These are phyloP conservation scores for Podila epigama DNA, from an alignment of 192 early-diverging fungal genomes.

Conservation along the genomic window DNA sequence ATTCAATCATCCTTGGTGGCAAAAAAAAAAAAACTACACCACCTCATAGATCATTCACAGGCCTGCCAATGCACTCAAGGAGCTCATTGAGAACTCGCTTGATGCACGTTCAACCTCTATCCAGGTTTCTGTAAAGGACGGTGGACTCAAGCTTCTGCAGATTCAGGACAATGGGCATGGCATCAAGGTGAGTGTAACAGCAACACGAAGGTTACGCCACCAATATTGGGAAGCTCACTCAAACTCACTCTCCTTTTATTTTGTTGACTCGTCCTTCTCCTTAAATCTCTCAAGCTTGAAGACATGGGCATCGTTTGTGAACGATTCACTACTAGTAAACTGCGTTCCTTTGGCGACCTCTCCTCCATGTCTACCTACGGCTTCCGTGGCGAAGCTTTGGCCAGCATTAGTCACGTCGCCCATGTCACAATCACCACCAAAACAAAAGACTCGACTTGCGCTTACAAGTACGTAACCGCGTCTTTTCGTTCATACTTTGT, in stretches of 20 bases:
- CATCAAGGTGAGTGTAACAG: conserved; percentile 61
- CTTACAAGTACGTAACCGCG: conserved; percentile 64
- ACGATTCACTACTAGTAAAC: conserved; percentile 95
- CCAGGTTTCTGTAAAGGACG: conserved; percentile 84
- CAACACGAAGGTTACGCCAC: conserved; percentile 3
- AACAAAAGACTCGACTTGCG: conserved; percentile 76
- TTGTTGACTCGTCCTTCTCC: not conserved
- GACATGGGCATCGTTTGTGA: conserved; percentile 94
- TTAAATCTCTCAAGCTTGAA: conserved; percentile 59
- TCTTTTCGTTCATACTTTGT: not conserved
- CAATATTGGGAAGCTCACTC: too few relatives aligned
- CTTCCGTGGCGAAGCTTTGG: conserved; percentile 96
- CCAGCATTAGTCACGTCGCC: conserved; percentile 95
- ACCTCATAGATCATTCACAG: conserved; percentile 85
- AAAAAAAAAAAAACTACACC: not conserved
- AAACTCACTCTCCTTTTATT: too few relatives aligned
- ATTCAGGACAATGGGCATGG: conserved; percentile 97
- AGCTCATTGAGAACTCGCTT: conserved; percentile 95
- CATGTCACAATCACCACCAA: conserved; percentile 89
- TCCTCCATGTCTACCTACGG: conserved; percentile 89
- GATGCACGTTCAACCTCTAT: conserved; percentile 93
- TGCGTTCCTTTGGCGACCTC: conserved; percentile 86
- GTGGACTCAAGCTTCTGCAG: conserved; percentile 92
- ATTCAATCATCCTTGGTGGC: not conserved
- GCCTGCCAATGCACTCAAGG: conserved; percentile 95